Conservation (phyloP, 2,329 filamentous ascomycete species). For the Cytospora leucostoma region DNA sequence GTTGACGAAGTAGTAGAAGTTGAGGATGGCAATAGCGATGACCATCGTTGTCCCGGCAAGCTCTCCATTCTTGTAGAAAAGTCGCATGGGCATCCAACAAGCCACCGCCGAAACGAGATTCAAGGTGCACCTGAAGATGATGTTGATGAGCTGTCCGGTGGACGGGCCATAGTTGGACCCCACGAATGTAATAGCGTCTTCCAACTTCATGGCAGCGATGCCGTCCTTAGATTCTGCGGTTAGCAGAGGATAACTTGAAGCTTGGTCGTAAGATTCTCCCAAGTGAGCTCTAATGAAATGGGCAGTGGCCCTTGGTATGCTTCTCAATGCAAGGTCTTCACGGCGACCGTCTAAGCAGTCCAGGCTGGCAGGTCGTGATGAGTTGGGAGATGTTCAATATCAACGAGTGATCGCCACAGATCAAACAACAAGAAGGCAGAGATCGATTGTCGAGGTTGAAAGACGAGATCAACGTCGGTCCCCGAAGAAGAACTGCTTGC, state of each 20-base stretch:
- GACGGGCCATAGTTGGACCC: conserved; percentile 22
- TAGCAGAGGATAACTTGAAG: neutral
- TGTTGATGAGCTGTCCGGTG: conserved; percentile 44
- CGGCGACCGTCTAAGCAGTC: too few species aligned
- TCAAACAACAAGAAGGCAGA: neutral
- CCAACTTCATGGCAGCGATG: conserved; percentile 35
- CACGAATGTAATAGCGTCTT: conserved; percentile 18
- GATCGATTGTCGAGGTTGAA: neutral
- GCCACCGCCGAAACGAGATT: conserved; percentile 47
- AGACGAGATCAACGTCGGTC: neutral
- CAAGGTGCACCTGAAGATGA: conserved; percentile 51
- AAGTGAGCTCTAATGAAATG: neutral
- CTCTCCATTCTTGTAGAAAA: conserved; percentile 56
- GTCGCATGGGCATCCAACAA: conserved; percentile 53
- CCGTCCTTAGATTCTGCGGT: neutral
- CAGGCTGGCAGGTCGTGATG: neutral
- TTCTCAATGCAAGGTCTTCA: neutral
- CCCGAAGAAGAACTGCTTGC: neutral
- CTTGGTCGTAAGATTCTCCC: neutral
- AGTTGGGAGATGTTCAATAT: neutral
- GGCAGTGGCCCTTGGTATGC: neutral
- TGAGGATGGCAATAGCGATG: conserved; percentile 46
- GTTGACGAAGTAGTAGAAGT: conserved; percentile 52
- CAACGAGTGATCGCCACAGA: neutral
- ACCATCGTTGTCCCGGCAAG: conserved; percentile 55